phyloP scores from a whole-genome alignment of 257 asterid species.

The Lycium ferocissimum region DNA sequence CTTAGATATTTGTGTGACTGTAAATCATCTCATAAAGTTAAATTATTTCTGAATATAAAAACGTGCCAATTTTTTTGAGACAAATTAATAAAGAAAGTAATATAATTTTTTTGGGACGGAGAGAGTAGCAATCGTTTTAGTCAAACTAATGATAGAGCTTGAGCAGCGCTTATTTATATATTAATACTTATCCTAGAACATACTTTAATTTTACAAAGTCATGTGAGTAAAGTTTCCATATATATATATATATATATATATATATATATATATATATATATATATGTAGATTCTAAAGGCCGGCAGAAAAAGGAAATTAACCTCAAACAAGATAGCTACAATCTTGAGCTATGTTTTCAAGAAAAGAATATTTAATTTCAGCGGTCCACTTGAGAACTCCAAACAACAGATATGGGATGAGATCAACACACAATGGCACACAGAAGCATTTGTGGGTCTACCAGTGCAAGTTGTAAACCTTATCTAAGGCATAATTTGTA shows the following conservation, averaged over 20 bases:
- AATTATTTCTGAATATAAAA: no score
- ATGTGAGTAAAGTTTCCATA: not conserved
- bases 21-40: no score
- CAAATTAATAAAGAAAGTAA: no score
- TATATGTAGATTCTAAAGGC: not conserved
- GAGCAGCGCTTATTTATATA: no score
- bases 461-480: not conserved
- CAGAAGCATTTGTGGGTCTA: not conserved
- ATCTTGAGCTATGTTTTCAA: not conserved
- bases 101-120: no score
- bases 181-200: not conserved
- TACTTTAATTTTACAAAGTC: not conserved
- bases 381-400: not conserved
- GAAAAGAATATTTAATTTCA: constrained; percentile 3
- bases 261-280: no score
- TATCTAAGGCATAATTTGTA: not conserved
- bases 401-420: not conserved
- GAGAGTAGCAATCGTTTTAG: no score
- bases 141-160: not conserved
- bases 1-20: no score
- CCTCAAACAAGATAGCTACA: no score
- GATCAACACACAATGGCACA: not conserved
- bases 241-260: no score
- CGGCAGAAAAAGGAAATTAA: not conserved
- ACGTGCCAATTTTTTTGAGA: no score